A percentile compares a stretch with the other conserved stretches of the same genome.
These are phyloP conservation scores for Aspergillus udagawae DNA, from an alignment of 2,329 filamentous ascomycete genomes.

Conservation along the genomic window DNA sequence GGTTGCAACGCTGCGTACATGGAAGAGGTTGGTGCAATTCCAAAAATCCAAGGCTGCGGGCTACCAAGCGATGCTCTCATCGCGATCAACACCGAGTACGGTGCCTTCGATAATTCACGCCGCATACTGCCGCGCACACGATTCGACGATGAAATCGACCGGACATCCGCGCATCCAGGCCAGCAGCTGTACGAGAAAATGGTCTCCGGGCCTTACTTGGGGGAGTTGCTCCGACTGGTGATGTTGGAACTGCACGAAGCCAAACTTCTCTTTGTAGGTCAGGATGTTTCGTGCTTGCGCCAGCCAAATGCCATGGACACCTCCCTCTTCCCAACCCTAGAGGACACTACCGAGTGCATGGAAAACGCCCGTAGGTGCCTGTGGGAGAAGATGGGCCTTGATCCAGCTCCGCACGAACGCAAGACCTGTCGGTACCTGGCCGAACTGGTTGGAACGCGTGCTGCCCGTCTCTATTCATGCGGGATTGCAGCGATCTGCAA, in stretches of 20 bases:
- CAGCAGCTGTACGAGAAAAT: conserved; percentile 96
- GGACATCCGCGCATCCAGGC: conserved; percentile 81
- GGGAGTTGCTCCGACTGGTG: conserved; percentile 84
- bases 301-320: conserved; percentile 82
- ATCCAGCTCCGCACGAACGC: conserved; percentile 69
- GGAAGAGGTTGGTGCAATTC: conserved; percentile 85
- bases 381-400: conserved; percentile 62
- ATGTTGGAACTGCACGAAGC: conserved; percentile 79
- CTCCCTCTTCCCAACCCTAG: conserved; percentile 83
- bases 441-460: conserved; percentile 90
- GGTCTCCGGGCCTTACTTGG: conserved; percentile 88
- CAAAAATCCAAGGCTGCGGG: conserved; percentile 89
- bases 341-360: conserved; percentile 89
- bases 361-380: conserved; percentile 77
- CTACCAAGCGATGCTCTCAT: conserved; percentile 79
- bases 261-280: conserved; percentile 70
- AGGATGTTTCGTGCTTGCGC: conserved; percentile 72
- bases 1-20: conserved; percentile 98
- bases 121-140: background rate
- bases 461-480: conserved; percentile 85
- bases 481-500: conserved; percentile 95
- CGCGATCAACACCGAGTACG: conserved; percentile 97
- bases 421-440: conserved; percentile 81
- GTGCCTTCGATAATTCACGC: conserved; percentile 76
- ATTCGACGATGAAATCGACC: conserved; percentile 71